Base-by-base conservation (phyloP, 192 early-diverging fungal genomes). In the Coemansia aciculifera region DNA sequence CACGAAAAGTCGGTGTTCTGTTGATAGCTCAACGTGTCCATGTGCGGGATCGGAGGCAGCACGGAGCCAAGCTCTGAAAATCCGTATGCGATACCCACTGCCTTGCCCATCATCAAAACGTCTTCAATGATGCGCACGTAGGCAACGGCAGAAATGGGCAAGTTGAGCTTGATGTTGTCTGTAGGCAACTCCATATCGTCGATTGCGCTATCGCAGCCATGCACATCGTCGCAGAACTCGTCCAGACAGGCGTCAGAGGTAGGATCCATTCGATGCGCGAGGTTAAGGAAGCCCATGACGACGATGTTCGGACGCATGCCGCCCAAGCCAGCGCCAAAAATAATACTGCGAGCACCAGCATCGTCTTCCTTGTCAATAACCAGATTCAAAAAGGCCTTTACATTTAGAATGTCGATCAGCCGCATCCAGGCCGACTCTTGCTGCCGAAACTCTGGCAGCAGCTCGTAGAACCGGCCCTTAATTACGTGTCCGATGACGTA, bases 71-170 rank as follows among this genome's bases (percentile, higher is more conserved):
- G 75, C 9, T 71, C 62, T 1, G 79, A 84, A 34, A 92, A 92
- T 4, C 90, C 90, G 38, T 86, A 79, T 0, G 85, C 87, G 15
- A 92, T 82, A 2, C 86, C 90, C 7, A 92, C 83, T 0, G 90
- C 89, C 71, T 92, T 92, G 62, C 87, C 85, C 65, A 92, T 72
- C 2, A 79, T 72, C 63, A 92, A 66, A 3, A 87, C 79, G 61
- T 92, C 87, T 57, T 92, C 90, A 40, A 92, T 89, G 31, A 92
- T 90, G 19, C 87, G 85, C 46, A 92, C 81, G 59, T 90, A 92
- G 0, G 89, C 88, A 2, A 73, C 71, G 5, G 81, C 77, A 5
- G 68, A 71, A 61, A 91, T 89, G 0, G 88, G 76, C n/a, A 79
- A 59, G 61, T 89, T 87, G 37, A 85, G 81, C 24, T 78, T 72